Evolutionary conservation across 768 basidiomycete genomes (phyloP).

Genomic region (Hypholoma sublateritium): DNA sequence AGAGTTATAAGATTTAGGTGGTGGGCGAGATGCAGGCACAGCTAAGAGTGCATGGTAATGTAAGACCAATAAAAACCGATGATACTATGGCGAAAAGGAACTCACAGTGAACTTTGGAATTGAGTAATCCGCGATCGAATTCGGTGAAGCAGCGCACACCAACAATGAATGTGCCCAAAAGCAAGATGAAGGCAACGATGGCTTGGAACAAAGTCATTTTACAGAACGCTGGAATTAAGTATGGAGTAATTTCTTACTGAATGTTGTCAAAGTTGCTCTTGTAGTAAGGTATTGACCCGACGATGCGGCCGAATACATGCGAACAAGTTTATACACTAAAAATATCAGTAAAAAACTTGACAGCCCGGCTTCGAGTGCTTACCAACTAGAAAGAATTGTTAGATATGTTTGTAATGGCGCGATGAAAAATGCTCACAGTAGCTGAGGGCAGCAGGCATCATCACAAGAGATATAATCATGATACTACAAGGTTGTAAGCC

Average conservation of each 20-base stretch:
- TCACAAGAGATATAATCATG: constrained; percentile 66
- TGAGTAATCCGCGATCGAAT: constrained; percentile 76
- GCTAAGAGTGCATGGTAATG: constrained; percentile 35
- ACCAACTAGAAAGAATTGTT: constrained; percentile 34
- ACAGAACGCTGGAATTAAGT: not conserved
- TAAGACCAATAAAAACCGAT: constrained; percentile 16
- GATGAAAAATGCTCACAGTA: constrained; percentile 62
- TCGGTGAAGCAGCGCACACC: constrained; percentile 80
- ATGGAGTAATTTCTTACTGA: constrained; percentile 49
- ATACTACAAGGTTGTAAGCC: constrained; percentile 41
- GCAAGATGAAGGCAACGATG: constrained; percentile 70
- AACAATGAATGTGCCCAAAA: constrained; percentile 72
- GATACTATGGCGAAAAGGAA: constrained; percentile 22
- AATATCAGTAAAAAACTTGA: not conserved
- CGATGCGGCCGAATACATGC: constrained; percentile 71
- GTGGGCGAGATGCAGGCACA: constrained; percentile 41
- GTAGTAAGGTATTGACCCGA: constrained; percentile 62
- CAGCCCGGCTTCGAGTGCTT: constrained; percentile 17
- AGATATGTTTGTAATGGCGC: not conserved
- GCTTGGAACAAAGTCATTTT: constrained; percentile 39
- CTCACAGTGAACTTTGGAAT: constrained; percentile 78
- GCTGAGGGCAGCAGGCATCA: constrained; percentile 76
- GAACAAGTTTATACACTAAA: constrained; percentile 80
- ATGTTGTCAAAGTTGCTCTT: constrained; percentile 74
- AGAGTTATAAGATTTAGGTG: constrained; percentile 40